These are phyloP conservation scores for Hansenula lynferdii DNA, from an alignment of 1,139 yeast genomes.

Conservation along the genomic window DNA sequence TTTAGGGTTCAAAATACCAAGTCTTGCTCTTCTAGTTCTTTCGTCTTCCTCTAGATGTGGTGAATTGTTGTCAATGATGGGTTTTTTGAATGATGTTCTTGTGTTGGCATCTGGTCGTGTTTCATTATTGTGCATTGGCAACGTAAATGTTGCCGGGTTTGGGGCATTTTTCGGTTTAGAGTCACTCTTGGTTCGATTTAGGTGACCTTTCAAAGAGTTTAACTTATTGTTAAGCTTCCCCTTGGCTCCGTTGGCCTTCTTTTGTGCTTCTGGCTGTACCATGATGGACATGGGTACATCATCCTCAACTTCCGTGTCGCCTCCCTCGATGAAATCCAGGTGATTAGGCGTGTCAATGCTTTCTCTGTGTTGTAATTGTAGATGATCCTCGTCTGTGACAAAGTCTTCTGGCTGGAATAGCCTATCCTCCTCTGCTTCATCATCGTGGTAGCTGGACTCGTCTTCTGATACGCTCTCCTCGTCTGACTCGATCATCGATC, in stretches of 20 bases:
- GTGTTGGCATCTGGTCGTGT: no score
- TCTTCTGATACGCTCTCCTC: slow-evolving; percentile 7
- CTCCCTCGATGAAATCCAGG: slow-evolving; percentile 4
- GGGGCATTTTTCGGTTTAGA: background rate
- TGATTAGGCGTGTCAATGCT: slow-evolving; percentile 5
- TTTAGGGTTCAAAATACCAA: slow-evolving; percentile 43
- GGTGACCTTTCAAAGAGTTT: background rate
- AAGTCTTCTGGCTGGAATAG: slow-evolving; percentile 6
- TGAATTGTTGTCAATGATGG: background rate
- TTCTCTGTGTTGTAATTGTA: background rate
- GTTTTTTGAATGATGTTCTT: slow-evolving; percentile 6
- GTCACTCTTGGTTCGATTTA: background rate
- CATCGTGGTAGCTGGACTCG: slow-evolving; percentile 3
- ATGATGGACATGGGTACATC: slow-evolving; percentile 25
- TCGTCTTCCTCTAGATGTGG: slow-evolving; percentile 14
- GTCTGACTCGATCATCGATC: slow-evolving; percentile 21
- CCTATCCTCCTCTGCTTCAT: slow-evolving; percentile 9
- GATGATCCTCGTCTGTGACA: background rate
- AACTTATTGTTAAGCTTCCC: background rate
- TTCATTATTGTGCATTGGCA: background rate
- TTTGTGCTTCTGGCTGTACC: slow-evolving; percentile 17
- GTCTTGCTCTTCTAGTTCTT: slow-evolving; percentile 19
- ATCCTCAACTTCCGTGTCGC: slow-evolving; percentile 12
- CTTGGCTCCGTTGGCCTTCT: background rate
- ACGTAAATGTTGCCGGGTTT: background rate